Conservation (phyloP, 2,329 filamentous ascomycete genomes). For the Mycosphaerella sp. region DNA sequence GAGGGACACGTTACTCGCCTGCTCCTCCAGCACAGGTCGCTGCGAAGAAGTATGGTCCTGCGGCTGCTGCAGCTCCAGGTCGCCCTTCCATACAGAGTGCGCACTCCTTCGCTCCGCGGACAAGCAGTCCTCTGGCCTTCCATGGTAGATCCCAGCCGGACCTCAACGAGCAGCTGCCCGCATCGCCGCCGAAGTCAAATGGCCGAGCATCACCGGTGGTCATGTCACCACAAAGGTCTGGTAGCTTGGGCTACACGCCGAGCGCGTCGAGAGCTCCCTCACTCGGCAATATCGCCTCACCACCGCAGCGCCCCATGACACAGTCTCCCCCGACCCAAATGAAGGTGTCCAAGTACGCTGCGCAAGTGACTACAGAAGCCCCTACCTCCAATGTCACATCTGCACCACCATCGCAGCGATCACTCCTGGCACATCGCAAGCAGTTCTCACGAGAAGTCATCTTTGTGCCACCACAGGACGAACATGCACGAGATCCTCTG, state of each 20-base stretch:
- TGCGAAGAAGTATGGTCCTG: slow-evolving; percentile 37
- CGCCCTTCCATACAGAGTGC: slow-evolving; percentile 28
- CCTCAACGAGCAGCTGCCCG: slow-evolving; percentile 15
- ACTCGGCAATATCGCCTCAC: slow-evolving; percentile 33
- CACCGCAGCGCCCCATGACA: slow-evolving; percentile 39
- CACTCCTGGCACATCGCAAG: slow-evolving; percentile 31
- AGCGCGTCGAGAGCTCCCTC: slow-evolving; percentile 38
- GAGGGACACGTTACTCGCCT: slow-evolving; percentile 53
- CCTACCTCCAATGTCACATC: slow-evolving; percentile 24
- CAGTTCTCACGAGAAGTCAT: slow-evolving; percentile 47
- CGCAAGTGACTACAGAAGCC: slow-evolving; percentile 22
- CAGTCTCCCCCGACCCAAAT: slow-evolving; percentile 54
- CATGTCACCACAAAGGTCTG: slow-evolving; percentile 22
- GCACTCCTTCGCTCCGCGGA: slow-evolving; percentile 56
- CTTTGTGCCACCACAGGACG: slow-evolving; percentile 53
- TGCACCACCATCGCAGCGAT: slow-evolving; percentile 5
- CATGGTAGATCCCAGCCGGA: slow-evolving; percentile 37
- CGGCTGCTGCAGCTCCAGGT: slow-evolving; percentile 25
- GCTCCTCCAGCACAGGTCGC: slow-evolving; percentile 39
- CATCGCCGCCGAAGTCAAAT: slow-evolving; percentile 37
- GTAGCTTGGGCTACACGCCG: slow-evolving; percentile 19
- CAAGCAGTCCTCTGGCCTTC: slow-evolving; percentile 58
- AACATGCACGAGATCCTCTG: slow-evolving; percentile 62
- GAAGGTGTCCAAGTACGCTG: slow-evolving; percentile 42
- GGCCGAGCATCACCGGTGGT: slow-evolving; percentile 17